These are phyloP conservation scores for Aphanomyces cochlioides DNA, from an alignment of 352 stramenopile genomes.

Conservation along the genomic window DNA sequence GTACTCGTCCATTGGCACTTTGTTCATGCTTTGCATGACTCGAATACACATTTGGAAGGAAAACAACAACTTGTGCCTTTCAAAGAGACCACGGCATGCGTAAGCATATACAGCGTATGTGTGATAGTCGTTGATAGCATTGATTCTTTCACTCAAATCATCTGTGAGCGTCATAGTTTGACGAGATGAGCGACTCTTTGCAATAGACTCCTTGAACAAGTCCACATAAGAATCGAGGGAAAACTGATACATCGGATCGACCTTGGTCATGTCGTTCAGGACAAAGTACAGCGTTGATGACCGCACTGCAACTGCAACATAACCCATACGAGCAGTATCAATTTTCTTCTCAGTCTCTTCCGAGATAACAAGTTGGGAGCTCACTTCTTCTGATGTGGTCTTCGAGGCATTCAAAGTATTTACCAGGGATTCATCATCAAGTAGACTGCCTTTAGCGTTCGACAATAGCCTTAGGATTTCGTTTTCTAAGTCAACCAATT, in stretches of 20 bases:
- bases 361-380: conserved; percentile 88
- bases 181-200: conserved; percentile 77
- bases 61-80: conserved; percentile 95
- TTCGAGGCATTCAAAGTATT: conserved; percentile 95
- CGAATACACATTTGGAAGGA: conserved; percentile 92
- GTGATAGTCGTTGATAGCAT: conserved; percentile 94
- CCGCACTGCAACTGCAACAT: conserved; percentile 87
- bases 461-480: conserved; percentile 91
- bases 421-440: conserved; percentile 93
- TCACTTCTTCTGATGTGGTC: conserved; percentile 92
- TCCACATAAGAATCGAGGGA: conserved; percentile 93
- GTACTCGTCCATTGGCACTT: conserved; percentile 91
- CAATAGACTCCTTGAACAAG: conserved; percentile 93
- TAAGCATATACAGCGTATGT: conserved; percentile 95
- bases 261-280: conserved; percentile 91
- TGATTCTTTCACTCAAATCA: conserved; percentile 81
- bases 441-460: conserved; percentile 86
- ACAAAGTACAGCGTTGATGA: conserved; percentile 96
- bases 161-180: conserved; percentile 75
- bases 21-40: conserved; percentile 88
- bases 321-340: conserved; percentile 90
- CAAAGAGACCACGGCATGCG: conserved; percentile 93
- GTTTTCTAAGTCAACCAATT: conserved; percentile 94
- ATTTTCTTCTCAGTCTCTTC: conserved; percentile 96
- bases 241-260: conserved; percentile 98